phyloP scores from a whole-genome alignment of 768 basidiomycete species.

The Trametes elegans region DNA sequence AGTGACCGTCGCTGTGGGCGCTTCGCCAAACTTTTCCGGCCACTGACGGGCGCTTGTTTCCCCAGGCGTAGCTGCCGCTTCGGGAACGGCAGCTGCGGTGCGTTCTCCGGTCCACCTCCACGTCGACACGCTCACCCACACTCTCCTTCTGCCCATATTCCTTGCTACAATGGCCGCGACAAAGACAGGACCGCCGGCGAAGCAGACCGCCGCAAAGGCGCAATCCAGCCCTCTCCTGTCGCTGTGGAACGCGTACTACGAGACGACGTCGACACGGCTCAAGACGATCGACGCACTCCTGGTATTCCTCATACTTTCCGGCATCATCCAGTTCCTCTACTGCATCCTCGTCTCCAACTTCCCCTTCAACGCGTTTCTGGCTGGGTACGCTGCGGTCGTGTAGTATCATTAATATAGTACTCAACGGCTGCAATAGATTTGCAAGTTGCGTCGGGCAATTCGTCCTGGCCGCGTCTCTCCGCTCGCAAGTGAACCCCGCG shows the following conservation, averaged over 20 bases:
- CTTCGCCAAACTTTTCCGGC: conserved; percentile 23
- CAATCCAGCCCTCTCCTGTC: conserved; percentile 43
- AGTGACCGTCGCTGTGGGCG: conserved; percentile 14
- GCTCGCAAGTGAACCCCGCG: conserved; percentile 87
- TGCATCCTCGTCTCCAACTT: conserved; percentile 89
- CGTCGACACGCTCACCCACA: conserved; percentile 19
- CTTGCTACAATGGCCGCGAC: conserved; percentile 34
- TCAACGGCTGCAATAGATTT: conserved; percentile 55
- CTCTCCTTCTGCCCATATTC: conserved; percentile 5
- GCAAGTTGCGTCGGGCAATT: conserved; percentile 94
- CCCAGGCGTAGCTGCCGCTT: conserved; percentile 4
- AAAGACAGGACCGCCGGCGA: conserved; percentile 31
- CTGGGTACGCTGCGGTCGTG: conserved; percentile 66
- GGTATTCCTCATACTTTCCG: conserved; percentile 87
- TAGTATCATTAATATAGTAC: too few species aligned
- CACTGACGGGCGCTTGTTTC: conserved; percentile 8
- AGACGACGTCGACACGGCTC: conserved; percentile 76
- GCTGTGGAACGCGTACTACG: conserved; percentile 75
- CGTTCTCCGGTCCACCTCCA: conserved; percentile 20
- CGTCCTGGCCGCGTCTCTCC: conserved; percentile 87
- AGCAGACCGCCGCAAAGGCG: conserved; percentile 17
- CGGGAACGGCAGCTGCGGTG: conserved; percentile 11
- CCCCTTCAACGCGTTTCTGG: conserved; percentile 96
- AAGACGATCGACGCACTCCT: conserved; percentile 95
- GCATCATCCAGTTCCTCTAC: conserved; percentile 88